A percentile compares a stretch with the other conserved stretches of the same genome.
phyloP scores from a whole-genome alignment of 768 basidiomycete species.

The Mrakia frigida region DNA sequence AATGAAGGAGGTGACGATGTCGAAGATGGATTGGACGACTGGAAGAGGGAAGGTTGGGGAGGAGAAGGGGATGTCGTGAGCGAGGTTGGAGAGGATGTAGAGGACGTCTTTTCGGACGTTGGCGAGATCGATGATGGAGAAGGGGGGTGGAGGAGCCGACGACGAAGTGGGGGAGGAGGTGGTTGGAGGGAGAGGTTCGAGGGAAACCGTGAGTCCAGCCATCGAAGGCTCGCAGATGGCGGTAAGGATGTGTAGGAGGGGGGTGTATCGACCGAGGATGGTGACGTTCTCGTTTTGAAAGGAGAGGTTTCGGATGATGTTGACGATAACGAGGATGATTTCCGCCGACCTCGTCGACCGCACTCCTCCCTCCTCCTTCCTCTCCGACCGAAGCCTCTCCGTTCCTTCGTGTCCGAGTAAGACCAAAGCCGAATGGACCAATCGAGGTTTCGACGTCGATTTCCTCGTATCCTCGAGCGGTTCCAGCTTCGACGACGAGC shows the following conservation, averaged over 20 bases:
- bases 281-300: constrained; percentile 38
- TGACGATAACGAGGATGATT: constrained; percentile 62
- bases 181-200: constrained; percentile 49
- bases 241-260: constrained; percentile 8
- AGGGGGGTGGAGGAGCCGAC: constrained; percentile 30
- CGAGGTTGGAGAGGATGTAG: constrained; percentile 62
- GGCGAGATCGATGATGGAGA: constrained; percentile 68
- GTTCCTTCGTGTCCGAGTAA: background rate
- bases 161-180: background rate
- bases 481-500: background rate
- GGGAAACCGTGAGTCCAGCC: constrained; percentile 10
- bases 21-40: constrained; percentile 54
- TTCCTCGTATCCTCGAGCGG: no score
- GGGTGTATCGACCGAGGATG: background rate
- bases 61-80: constrained; percentile 53
- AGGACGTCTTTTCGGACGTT: constrained; percentile 71
- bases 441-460: background rate
- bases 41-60: constrained; percentile 45
- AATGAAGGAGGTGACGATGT: constrained; percentile 68
- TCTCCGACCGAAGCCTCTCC: background rate
- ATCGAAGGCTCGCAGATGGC: constrained; percentile 17
- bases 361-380: background rate
- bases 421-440: background rate
- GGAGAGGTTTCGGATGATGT: constrained; percentile 84
- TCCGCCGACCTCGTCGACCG: constrained; percentile 47